Evolutionary conservation across 2,329 filamentous ascomycete genomes (phyloP), one percentile per base, ranked within the genome.

Genomic region (Ceratocystis eucalypticola): DNA sequence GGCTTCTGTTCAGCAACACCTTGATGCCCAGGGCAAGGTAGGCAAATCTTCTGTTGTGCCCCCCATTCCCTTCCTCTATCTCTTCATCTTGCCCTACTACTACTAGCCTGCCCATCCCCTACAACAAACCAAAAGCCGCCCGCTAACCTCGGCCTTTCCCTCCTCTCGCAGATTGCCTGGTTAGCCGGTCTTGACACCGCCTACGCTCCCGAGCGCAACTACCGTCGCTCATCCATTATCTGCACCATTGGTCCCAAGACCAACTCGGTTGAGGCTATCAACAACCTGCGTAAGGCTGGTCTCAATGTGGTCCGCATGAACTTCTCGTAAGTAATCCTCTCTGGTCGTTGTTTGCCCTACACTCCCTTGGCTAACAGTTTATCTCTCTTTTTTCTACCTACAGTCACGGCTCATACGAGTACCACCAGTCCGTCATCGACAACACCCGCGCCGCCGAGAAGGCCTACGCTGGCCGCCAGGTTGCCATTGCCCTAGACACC

Each of bases 301-400:
- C 87, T 97, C 74, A 97, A 97, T 80, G 91, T 99, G 72, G 94
- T 97, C 72, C 93, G 94, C 80, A 99, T 99, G 94, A 99, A 99
- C 88, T 97, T 97, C 77, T 68, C 66, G 66, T 68, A 10, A 62
- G 66, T 48, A 15, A 8, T 22, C 59, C 7, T 30, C 37, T 41
- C 10, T 4, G 10, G 12, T 12, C 37, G 1, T 41, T 15, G 3
- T 41, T 41, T 12, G 3, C 3, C 37, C 3, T 41, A 15, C 50
- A 55, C n/a, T 10, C 46, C 6, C 28, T 25, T 41, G 10, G 37
- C 37, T 41, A 41, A 41, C 37, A 15, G 37, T 41, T 41, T 2
- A 41, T 41, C 37, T 41, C 37, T 12, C 37, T 3, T 41, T 41
- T 30, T 15, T 41, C 37, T 15, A 15, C 37, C 12, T 61, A 44